Evolutionary conservation across 2,329 filamentous ascomycete species (phyloP), one percentile per base, ranked within the genome.

Genomic region (Sarocladiaceae sp.): DNA sequence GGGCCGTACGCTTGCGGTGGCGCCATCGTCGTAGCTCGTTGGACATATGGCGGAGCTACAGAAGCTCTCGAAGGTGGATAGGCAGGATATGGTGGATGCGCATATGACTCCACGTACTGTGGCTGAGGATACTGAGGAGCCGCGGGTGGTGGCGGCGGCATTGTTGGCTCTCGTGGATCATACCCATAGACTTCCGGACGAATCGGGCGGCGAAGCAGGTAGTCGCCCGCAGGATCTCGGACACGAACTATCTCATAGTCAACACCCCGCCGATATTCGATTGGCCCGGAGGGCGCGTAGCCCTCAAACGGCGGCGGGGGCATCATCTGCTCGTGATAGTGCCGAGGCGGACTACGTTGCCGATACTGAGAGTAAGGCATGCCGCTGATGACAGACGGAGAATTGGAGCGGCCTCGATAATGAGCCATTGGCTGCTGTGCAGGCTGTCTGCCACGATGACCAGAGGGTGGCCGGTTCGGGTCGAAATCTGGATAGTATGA

Each of bases 211-310:
- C 70, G 67, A 51, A 77, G 67, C 54, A 73, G 71, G 54, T 78
- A 79, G 47, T 74, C 68, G 11, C 75, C 75, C 2, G 29, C 40
- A n/a, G 70, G 64, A 57, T 75, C 72, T 12, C 68, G 65, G 7
- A 76, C 70, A 35, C 73, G 69, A 29, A 80, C 67, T 11, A 77
- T 64, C 58, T 80, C 76, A 54, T 72, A 73, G 4, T 67, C 57
- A n/a, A 33, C 25, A 8, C 28, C n/a, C 5, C 20, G 15, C 4
- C 28, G 25, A 15, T 48, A 33, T 44, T 71, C 69, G 5, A 59
- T 53, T 13, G 55, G 48, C 11, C 20, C 26, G 4, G 26, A n/a
- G 8, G 44, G 26, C 5, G 22, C 12, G 23, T 48, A 48, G 28
- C 17, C 28, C 20, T 22, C 44, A 12, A 6, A 17, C 13, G 26